Evolutionary conservation across 2,329 filamentous ascomycete genomes (phyloP).

Genomic region (Aspergillus neotritici): DNA sequence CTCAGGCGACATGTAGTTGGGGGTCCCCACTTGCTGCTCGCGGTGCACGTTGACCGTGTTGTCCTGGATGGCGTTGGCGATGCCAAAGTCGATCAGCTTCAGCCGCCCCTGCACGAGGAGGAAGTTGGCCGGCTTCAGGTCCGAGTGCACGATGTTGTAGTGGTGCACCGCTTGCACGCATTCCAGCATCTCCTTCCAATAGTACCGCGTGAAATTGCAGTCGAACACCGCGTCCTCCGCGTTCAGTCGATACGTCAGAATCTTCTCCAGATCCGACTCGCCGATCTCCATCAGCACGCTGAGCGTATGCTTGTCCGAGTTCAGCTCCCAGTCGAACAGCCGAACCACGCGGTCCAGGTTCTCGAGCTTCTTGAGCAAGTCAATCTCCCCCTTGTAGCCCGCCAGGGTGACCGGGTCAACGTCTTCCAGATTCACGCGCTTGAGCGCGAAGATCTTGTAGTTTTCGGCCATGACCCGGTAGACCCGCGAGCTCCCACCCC

Average conservation of each 20-base stretch:
- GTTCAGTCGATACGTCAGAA: slow-evolving; percentile 69
- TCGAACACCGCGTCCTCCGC: slow-evolving; percentile 72
- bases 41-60: slow-evolving; percentile 96
- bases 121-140: slow-evolving; percentile 96
- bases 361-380: slow-evolving; percentile 73
- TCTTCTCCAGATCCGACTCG: slow-evolving; percentile 83
- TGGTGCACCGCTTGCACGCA: slow-evolving; percentile 86
- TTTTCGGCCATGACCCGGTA: slow-evolving; percentile 97
- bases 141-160: slow-evolving; percentile 89
- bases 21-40: slow-evolving; percentile 89
- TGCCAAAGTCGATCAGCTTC: slow-evolving; percentile 97
- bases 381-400: slow-evolving; percentile 93
- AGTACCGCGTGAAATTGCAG: slow-evolving; percentile 86
- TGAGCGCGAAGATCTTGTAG: slow-evolving; percentile 88
- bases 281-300: slow-evolving; percentile 96
- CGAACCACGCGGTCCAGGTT: slow-evolving; percentile 86
- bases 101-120: slow-evolving; percentile 82
- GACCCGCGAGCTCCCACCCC: slow-evolving; percentile 88
- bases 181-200: slow-evolving; percentile 99
- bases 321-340: slow-evolving; percentile 87
- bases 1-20: slow-evolving; percentile 98
- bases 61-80: slow-evolving; percentile 95
- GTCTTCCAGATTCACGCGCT: slow-evolving; percentile 84
- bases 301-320: slow-evolving; percentile 81
- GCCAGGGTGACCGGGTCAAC: slow-evolving; percentile 77